These are phyloP conservation scores for Hirschfeldia incana DNA, from an alignment of 345 rosid species.

Conservation along the genomic window DNA sequence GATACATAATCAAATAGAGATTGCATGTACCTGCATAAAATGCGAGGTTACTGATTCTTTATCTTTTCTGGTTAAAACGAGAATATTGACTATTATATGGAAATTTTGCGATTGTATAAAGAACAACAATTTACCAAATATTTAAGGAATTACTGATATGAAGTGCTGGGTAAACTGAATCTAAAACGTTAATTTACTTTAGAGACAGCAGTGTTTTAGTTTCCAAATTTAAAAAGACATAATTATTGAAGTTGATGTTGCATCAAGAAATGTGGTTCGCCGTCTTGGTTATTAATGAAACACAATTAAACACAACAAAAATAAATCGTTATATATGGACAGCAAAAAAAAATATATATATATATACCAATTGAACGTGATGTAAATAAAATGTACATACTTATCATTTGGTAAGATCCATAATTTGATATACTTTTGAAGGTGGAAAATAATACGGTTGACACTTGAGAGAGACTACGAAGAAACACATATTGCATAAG, in stretches of 20 bases:
- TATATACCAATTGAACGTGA: not conserved
- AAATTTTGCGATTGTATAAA: not conserved
- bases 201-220: constrained; percentile 4
- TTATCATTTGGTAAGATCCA: not conserved
- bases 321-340: constrained; percentile 5
- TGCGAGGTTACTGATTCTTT: not conserved
- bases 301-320: not conserved
- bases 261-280: constrained; percentile 18
- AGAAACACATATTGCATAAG: not conserved
- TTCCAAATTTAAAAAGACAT: constrained; percentile 10
- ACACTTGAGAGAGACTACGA: not conserved
- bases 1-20: not conserved
- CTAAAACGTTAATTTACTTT: not conserved
- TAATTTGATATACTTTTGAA: not conserved
- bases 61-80: not conserved
- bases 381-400: not conserved
- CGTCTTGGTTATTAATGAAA: constrained; percentile 17
- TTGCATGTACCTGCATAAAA: not conserved
- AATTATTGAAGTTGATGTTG: constrained; percentile 22
- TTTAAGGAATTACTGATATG: not conserved
- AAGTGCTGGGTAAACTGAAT: not conserved
- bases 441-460: not conserved
- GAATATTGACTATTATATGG: not conserved
- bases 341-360: not conserved
- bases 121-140: not conserved